These are phyloP conservation scores for Papiliotrema fonsecae DNA, from an alignment of 1,284 basidiomycete genomes.

Conservation along the genomic window DNA sequence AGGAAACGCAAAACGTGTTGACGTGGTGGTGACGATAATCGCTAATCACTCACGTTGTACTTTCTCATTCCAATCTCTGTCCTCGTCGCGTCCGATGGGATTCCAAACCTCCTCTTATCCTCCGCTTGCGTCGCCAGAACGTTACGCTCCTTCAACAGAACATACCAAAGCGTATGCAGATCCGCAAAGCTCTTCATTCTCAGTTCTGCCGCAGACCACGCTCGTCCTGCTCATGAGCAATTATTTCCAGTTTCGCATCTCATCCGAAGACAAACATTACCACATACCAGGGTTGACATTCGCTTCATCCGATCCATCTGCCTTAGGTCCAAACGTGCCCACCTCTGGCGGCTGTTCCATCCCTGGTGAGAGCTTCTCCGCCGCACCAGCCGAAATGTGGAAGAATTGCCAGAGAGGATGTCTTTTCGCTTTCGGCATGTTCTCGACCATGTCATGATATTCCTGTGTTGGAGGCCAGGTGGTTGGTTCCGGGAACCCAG, in stretches of 20 bases:
- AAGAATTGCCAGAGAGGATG: constrained; percentile 49
- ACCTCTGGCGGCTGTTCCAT: neutral
- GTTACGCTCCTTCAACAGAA: constrained; percentile 80
- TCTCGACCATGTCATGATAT: constrained; percentile 20
- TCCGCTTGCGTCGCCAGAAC: constrained; percentile 79
- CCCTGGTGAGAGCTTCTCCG: constrained; percentile 8
- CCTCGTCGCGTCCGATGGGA: too few relatives aligned
- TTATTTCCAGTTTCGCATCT: neutral
- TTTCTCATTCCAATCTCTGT: neutral
- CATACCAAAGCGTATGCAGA: constrained; percentile 88
- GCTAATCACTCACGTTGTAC: neutral
- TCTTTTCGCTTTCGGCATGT: constrained; percentile 13
- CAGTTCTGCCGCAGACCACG: constrained; percentile 79
- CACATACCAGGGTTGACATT: neutral
- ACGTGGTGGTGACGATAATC: too few relatives aligned
- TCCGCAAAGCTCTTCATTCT: constrained; percentile 85
- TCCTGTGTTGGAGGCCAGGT: constrained; percentile 29
- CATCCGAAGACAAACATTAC: neutral
- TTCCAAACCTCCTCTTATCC: constrained; percentile 63
- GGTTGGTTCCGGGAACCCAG: constrained; percentile 36
- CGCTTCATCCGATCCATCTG: too few relatives aligned
- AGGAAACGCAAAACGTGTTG: too few relatives aligned
- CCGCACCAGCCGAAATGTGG: constrained; percentile 30
- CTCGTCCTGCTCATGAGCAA: constrained; percentile 57
- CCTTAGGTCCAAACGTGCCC: constrained; percentile 19